These are phyloP conservation scores for Metarhizium anisopliae DNA, from an alignment of 2,329 filamentous ascomycete genomes.

Conservation along the genomic window DNA sequence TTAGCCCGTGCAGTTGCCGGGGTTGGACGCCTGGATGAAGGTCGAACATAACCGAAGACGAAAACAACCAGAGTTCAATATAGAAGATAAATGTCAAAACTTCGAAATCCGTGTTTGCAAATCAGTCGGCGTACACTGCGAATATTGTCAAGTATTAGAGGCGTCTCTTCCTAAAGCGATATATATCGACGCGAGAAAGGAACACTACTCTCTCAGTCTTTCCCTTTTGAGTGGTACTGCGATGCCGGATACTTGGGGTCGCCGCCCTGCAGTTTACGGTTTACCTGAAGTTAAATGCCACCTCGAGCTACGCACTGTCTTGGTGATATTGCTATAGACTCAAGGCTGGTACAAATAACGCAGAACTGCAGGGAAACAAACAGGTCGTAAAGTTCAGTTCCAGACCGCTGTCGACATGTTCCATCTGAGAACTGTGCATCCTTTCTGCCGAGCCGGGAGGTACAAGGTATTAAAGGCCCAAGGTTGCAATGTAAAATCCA, in stretches of 20 bases:
- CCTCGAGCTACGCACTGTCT: background rate
- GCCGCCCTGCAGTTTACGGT: background rate
- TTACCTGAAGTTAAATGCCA: slow-evolving; percentile 5
- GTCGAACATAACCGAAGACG: background rate
- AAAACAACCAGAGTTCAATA: background rate
- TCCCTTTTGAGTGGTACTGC: background rate
- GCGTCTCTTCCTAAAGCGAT: background rate
- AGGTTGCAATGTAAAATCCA: background rate
- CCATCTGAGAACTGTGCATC: background rate
- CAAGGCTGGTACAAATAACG: background rate
- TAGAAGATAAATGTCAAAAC: background rate
- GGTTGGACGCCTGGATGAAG: background rate
- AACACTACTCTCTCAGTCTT: background rate
- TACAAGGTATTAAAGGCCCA: background rate
- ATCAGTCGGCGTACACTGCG: background rate
- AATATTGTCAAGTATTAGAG: background rate
- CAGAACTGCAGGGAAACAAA: background rate
- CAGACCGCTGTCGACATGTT: background rate
- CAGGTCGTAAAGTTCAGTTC: background rate
- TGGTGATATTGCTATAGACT: background rate
- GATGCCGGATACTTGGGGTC: too few relatives aligned
- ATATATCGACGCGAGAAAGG: background rate
- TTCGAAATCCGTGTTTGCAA: background rate
- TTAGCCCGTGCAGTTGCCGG: background rate
- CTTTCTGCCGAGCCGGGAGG: background rate